phyloP scores from a whole-genome alignment of 768 basidiomycete species.

The Lactarius pseudohatsudake region DNA sequence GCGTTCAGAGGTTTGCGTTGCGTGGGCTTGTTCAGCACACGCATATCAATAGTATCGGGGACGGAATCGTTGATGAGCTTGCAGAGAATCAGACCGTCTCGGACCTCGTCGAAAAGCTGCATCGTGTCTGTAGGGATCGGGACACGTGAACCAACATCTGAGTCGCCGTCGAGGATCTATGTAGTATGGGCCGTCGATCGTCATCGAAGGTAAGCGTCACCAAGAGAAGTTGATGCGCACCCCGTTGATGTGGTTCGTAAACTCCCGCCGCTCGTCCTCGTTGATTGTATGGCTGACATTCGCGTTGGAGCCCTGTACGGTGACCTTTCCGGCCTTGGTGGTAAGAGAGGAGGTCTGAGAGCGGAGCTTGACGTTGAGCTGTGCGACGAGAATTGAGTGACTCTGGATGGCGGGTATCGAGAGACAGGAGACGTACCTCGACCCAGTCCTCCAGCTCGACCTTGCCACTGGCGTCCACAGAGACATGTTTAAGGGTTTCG shows the following conservation, averaged over 20 bases:
- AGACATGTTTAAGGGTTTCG: constrained; percentile 91
- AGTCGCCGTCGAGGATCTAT: constrained; percentile 88
- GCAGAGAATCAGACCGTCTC: constrained; percentile 93
- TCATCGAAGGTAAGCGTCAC: background rate
- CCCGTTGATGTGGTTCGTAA: constrained; percentile 97
- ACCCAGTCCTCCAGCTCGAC: constrained; percentile 99
- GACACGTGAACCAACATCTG: constrained; percentile 76
- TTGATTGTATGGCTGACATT: constrained; percentile 97
- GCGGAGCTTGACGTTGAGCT: constrained; percentile 83
- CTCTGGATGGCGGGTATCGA: background rate
- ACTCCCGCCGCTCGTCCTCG: constrained; percentile 92
- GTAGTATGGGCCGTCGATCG: constrained; percentile 21
- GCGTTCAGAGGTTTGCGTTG: constrained; percentile 85
- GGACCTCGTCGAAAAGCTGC: constrained; percentile 97
- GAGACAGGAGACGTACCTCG: constrained; percentile 56
- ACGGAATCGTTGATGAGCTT: constrained; percentile 99
- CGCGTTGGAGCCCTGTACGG: constrained; percentile 90
- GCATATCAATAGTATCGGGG: constrained; percentile 97
- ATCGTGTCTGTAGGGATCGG: constrained; percentile 96
- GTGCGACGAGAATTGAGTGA: constrained; percentile 12
- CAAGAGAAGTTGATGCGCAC: constrained; percentile 45
- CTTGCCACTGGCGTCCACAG: constrained; percentile 91
- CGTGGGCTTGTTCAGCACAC: constrained; percentile 91
- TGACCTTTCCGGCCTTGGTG: constrained; percentile 84
- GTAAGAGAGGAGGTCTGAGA: constrained; percentile 43